Conservation (phyloP, 345 rosid species). For the Acer yangbiense region DNA sequence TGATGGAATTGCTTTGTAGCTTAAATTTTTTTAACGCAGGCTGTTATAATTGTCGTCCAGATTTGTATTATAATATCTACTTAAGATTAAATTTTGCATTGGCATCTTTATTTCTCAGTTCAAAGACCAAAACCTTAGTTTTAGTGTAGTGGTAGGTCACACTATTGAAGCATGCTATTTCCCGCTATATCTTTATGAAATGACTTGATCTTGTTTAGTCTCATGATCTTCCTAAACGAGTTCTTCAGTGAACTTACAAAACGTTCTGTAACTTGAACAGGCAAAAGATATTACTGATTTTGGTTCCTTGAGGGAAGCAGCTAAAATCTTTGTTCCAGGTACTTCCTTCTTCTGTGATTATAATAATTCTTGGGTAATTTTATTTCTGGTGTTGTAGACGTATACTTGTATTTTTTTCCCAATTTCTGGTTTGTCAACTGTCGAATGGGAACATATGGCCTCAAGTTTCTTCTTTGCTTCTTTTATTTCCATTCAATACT, state of each 20-base stretch:
- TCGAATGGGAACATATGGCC: not conserved
- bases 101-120: not conserved
- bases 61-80: not conserved
- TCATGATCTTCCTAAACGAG: slow-evolving; percentile 14
- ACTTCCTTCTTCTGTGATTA: slow-evolving; percentile 3
- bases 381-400: not conserved
- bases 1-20: not conserved
- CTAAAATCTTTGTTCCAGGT: slow-evolving; percentile 90
- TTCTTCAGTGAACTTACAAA: slow-evolving; percentile 16
- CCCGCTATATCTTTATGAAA: not conserved
- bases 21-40: no score
- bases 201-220: not conserved
- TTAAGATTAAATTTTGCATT: not conserved
- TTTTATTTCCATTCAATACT: slow-evolving; percentile 11
- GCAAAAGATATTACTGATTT: slow-evolving; percentile 80
- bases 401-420: not conserved
- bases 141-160: not conserved
- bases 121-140: not conserved
- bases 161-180: not conserved
- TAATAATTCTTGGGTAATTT: not conserved
- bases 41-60: not conserved
- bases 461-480: slow-evolving; percentile 9
- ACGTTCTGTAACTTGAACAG: slow-evolving; percentile 43
- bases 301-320: slow-evolving; percentile 85
- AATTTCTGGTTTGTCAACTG: not conserved